phyloP scores from a whole-genome alignment of 371 early-diverging fungal genomes.

The Amoeboaphelidium protococcarum region DNA sequence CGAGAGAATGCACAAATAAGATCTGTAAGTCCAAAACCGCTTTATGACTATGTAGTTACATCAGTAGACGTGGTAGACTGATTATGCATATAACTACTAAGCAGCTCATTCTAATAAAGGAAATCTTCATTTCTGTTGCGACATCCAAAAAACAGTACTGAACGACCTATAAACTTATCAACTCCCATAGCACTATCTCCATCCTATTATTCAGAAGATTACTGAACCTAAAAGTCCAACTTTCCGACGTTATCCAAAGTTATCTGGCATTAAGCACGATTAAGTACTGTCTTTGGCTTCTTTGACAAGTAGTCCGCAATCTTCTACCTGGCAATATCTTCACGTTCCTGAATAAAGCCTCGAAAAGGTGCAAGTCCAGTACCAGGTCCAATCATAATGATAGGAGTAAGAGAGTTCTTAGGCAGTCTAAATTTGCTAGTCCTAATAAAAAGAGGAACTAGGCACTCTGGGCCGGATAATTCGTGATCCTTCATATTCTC shows the following conservation, averaged over 20 bases:
- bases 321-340: slow-evolving; percentile 35
- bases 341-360: slow-evolving; percentile 74
- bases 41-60: too few species aligned
- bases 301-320: slow-evolving; percentile 10
- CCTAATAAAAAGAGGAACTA: slow-evolving; percentile 59
- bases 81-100: slow-evolving; percentile 67
- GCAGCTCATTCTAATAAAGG: slow-evolving; percentile 69
- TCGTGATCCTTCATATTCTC: not conserved
- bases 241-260: too few species aligned
- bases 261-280: not conserved
- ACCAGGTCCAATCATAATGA: slow-evolving; percentile 91
- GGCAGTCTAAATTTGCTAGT: slow-evolving; percentile 62
- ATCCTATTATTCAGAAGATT: not conserved
- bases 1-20: slow-evolving; percentile 73
- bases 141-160: slow-evolving; percentile 77
- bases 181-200: not conserved
- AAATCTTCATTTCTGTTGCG: slow-evolving; percentile 53
- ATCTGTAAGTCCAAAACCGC: slow-evolving; percentile 43
- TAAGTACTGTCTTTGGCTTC: slow-evolving; percentile 12
- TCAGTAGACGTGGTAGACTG: too few species aligned
- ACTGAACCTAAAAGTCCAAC: too few species aligned
- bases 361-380: slow-evolving; percentile 91
- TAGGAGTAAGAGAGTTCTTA: slow-evolving; percentile 37
- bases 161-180: slow-evolving; percentile 30
- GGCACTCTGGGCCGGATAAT: slow-evolving; percentile 3